Evolutionary conservation across 2,329 filamentous ascomycete genomes (phyloP).

Genomic region (Bipolaris bicolor): DNA sequence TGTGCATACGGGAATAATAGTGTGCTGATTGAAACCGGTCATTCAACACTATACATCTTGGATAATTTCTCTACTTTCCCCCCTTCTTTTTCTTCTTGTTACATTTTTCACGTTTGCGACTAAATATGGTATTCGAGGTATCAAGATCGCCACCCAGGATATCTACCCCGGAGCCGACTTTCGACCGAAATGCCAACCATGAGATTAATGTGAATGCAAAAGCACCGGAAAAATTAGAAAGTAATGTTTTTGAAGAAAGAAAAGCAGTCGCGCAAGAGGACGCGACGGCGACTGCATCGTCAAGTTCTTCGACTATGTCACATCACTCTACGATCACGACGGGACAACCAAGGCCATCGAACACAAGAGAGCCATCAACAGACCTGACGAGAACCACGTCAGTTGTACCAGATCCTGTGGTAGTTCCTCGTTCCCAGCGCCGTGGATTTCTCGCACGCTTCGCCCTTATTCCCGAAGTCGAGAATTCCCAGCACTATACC

Average conservation of each 20-base stretch:
- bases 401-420: constrained; percentile 49
- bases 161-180: background rate
- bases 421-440: constrained; percentile 61
- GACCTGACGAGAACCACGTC: constrained; percentile 39
- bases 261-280: constrained; percentile 19
- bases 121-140: background rate
- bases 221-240: constrained; percentile 1
- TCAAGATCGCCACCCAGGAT: constrained; percentile 6
- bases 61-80: background rate
- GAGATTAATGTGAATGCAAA: background rate
- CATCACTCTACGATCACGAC: constrained; percentile 20
- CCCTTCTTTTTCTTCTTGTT: background rate
- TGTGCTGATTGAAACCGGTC: background rate
- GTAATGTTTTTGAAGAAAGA: constrained; percentile 11
- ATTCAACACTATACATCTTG: background rate
- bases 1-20: constrained; percentile 6
- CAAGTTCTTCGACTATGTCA: constrained; percentile 30
- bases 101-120: background rate
- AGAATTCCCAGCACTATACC: constrained; percentile 74
- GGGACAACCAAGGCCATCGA: constrained; percentile 1
- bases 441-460: constrained; percentile 76
- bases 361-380: constrained; percentile 18
- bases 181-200: constrained; percentile 2
- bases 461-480: constrained; percentile 77
- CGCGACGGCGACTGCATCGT: constrained; percentile 31